Evolutionary conservation across 768 basidiomycete genomes (phyloP).

Genomic region (Baorangia bicolor): DNA sequence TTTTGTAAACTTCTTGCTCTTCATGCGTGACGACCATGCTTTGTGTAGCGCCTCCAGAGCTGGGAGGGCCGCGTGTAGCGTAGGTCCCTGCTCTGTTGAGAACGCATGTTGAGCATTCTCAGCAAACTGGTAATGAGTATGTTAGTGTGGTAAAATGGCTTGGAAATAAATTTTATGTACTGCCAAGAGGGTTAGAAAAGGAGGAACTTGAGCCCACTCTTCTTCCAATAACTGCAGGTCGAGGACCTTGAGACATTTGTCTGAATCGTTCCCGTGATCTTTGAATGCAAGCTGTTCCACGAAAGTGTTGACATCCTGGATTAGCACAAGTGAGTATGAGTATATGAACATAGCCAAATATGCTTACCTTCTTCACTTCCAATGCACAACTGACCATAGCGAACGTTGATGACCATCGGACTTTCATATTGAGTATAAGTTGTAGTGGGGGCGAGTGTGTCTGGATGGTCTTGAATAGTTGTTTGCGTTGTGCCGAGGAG

Average conservation of each 20-base stretch:
- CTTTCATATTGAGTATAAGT: too few relatives aligned
- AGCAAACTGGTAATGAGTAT: background rate
- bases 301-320: background rate
- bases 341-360: too few relatives aligned
- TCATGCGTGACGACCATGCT: background rate
- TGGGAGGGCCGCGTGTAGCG: background rate
- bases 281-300: background rate
- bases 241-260: background rate
- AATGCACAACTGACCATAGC: too few relatives aligned
- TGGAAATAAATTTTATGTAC: background rate
- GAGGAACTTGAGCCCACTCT: background rate
- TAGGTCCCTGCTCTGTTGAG: background rate
- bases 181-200: background rate
- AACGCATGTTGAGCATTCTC: background rate
- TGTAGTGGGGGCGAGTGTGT: too few relatives aligned
- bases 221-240: background rate
- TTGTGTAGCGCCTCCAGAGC: background rate
- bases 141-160: background rate
- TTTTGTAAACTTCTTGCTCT: background rate
- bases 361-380: too few relatives aligned
- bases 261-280: accelerated
- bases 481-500: too few relatives aligned
- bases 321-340: too few relatives aligned
- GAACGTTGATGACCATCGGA: too few relatives aligned
- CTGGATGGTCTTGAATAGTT: too few relatives aligned